Percentiles rank a stretch among this genome's conserved stretches.
Evolutionary conservation across 2,329 filamentous ascomycete genomes (phyloP).

Genomic region (Colletotrichum sp.): DNA sequence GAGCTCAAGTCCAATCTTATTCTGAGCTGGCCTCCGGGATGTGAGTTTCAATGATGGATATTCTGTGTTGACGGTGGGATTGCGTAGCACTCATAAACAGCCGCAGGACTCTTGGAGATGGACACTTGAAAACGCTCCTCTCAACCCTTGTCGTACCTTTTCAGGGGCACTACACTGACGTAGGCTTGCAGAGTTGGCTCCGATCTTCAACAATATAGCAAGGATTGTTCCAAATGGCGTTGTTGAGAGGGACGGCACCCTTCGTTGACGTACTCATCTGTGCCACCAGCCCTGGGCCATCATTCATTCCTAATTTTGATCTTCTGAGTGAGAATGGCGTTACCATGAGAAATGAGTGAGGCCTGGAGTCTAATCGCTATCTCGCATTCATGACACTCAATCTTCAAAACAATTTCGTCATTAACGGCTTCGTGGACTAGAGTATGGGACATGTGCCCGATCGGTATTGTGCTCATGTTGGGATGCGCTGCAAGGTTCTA

Average conservation of each 20-base stretch:
- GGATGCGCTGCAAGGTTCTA: neutral
- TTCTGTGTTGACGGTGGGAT: neutral
- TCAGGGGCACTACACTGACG: neutral
- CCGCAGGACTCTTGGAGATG: neutral
- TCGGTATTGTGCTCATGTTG: neutral
- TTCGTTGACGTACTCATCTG: neutral
- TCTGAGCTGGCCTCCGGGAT: neutral
- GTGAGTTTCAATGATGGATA: neutral
- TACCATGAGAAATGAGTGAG: neutral
- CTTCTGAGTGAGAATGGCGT: neutral
- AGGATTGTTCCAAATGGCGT: neutral
- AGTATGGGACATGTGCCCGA: neutral
- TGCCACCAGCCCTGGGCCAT: neutral
- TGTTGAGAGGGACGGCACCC: neutral
- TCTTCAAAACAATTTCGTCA: neutral
- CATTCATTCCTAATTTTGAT: neutral
- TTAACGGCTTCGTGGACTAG: neutral
- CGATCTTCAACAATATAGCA: neutral
- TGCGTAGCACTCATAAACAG: neutral
- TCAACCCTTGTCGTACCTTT: neutral
- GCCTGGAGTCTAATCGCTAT: neutral
- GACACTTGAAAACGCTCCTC: neutral
- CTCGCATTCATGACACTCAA: neutral
- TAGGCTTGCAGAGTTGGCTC: neutral
- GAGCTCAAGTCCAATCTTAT: neutral